Evolutionary conservation across 2,329 filamentous ascomycete species (phyloP).

Genomic region (Colletotrichum orbiculare): DNA sequence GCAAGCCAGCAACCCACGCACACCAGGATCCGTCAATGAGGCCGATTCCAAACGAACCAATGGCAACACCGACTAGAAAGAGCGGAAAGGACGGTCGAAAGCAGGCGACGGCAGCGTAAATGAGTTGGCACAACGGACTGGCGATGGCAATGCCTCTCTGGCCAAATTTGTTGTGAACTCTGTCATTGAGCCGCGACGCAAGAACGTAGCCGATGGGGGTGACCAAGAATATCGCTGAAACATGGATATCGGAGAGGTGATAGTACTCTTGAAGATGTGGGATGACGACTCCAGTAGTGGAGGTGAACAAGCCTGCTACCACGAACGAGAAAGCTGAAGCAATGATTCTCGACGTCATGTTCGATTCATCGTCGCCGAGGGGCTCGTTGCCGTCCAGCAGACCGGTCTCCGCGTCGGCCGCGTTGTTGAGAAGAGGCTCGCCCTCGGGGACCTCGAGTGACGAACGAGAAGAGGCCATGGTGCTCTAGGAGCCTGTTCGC

Average conservation of each 20-base stretch:
- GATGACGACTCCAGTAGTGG: conserved; percentile 43
- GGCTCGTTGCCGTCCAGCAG: too few species aligned
- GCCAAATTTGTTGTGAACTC: conserved; percentile 62
- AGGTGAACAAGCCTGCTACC: conserved; percentile 42
- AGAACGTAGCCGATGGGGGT: conserved; percentile 55
- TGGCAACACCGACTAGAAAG: conserved; percentile 70
- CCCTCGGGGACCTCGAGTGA: too few species aligned
- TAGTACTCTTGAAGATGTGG: conserved; percentile 52
- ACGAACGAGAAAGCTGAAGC: conserved; percentile 31
- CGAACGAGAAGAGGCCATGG: too few species aligned
- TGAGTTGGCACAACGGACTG: conserved; percentile 50
- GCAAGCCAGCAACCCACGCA: conserved; percentile 55
- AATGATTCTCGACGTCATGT: background rate
- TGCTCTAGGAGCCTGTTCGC: too few species aligned
- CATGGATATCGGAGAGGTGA: conserved; percentile 52
- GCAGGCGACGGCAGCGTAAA: conserved; percentile 72
- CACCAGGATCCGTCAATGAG: conserved; percentile 57
- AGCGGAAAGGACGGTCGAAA: conserved; percentile 77
- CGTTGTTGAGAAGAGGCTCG: background rate
- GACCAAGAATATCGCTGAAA: conserved; percentile 57
- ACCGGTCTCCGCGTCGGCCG: background rate
- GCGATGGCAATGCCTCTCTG: conserved; percentile 64
- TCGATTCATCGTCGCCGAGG: too few species aligned
- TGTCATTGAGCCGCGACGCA: conserved; percentile 51
- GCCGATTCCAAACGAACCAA: conserved; percentile 56